These are phyloP conservation scores for Taphrina populina DNA, from an alignment of 1,139 yeast genomes.

Conservation along the genomic window DNA sequence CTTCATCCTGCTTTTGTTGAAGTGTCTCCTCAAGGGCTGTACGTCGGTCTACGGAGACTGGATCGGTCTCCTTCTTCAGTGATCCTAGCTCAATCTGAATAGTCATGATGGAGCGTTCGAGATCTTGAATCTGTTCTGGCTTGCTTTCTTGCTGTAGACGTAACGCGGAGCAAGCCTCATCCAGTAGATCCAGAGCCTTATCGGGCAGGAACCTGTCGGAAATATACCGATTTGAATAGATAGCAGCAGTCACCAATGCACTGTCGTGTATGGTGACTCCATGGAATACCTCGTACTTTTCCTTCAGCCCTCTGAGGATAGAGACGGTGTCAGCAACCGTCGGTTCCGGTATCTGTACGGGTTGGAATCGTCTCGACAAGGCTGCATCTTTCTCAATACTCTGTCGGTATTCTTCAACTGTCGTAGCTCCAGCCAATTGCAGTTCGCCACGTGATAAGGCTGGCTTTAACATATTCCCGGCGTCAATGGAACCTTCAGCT, in stretches of 20 bases:
- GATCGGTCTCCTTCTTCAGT: slow-evolving; percentile 85
- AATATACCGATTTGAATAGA: slow-evolving; percentile 83
- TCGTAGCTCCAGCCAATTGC: slow-evolving; percentile 95
- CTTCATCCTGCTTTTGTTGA: slow-evolving; percentile 60
- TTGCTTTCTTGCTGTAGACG: slow-evolving; percentile 94
- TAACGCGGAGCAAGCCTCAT: slow-evolving; percentile 94
- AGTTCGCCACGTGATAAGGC: slow-evolving; percentile 89
- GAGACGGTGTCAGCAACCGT: slow-evolving; percentile 87
- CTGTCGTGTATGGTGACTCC: slow-evolving; percentile 95
- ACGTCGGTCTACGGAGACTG: slow-evolving; percentile 73
- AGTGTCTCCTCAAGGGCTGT: slow-evolving; percentile 64
- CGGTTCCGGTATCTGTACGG: slow-evolving; percentile 87
- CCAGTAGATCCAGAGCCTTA: slow-evolving; percentile 79
- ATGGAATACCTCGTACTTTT: slow-evolving; percentile 92
- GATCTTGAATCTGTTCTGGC: slow-evolving; percentile 87
- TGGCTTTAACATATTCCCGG: slow-evolving; percentile 88
- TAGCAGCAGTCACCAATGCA: slow-evolving; percentile 91
- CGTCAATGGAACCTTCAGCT: slow-evolving; percentile 94
- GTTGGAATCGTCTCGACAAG: slow-evolving; percentile 84
- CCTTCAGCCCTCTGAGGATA: slow-evolving; percentile 87
- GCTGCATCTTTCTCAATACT: slow-evolving; percentile 93
- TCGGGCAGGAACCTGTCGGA: slow-evolving; percentile 92
- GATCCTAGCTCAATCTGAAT: slow-evolving; percentile 93
- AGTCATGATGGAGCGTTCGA: slow-evolving; percentile 89
- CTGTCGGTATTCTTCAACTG: slow-evolving; percentile 79